Evolutionary conservation across 768 basidiomycete genomes (phyloP), one percentile per base, ranked within the genome.

Genomic region (Phlebiopsis gigantea): DNA sequence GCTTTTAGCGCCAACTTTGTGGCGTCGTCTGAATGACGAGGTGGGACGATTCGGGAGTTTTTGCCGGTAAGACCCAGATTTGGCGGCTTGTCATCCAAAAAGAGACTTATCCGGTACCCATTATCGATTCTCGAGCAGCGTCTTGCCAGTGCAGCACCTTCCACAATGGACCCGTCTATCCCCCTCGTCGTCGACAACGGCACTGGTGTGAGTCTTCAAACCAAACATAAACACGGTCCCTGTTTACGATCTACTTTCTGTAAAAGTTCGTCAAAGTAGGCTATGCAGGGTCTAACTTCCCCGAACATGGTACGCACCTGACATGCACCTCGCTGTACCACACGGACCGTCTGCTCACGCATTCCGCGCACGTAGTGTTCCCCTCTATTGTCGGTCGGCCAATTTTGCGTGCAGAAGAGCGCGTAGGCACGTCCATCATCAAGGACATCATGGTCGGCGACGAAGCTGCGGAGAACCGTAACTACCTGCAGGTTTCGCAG

Each of bases 371-470:
- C 19, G 12, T 64, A 95, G 93, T 97, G 56, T 99, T 98, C 70
- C 92, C 96, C 2, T 98, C 97, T 41, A 86, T 99, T 68, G 84
- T 99, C 63, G 97, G 97, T 17, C 88, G 96, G 19, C 96, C 96
- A 28, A 99, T 99, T 69, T 78, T 98, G 60, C 93, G 96, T 58
- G 96, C 96, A 7, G 96, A 98, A 73, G 96, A 98, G 74, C 90
- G 96, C 56, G 84, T 94, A 29, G 66, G 92, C 39, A 78, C 84
- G 43, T 79, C 88, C 10, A 73, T 86, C 62, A 98, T 98, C 80
- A 92, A 91, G 68, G 96, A 99, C 71, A 89, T 98, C 75, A 97
- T 98, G 93, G 77, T 98, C 70, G 97, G 97, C 60, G 96, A 98
- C 77, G 92, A 97, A 69, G 97, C 97, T 24, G 91, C 91, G 14